Base-by-base conservation (phyloP, 2,329 filamentous ascomycete species). In the Laburnicola sp. region DNA sequence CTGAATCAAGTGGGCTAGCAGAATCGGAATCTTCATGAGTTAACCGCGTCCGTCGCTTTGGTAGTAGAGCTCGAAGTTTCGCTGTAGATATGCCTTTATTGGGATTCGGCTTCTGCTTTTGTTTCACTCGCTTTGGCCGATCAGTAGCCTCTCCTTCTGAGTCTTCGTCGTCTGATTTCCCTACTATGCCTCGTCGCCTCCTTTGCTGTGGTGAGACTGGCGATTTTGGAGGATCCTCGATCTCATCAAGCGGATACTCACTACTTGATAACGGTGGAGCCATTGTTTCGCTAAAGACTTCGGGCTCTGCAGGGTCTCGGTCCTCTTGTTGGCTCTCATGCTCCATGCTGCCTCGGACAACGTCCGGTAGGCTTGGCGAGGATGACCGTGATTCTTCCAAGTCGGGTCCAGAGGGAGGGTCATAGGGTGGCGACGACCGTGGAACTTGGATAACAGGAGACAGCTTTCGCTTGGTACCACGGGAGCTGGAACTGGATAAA, bases 261-360 rank as follows among this genome's bases (percentile, higher is more conserved):
- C 75, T 78, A 52, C 75, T 77, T 38, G 75, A 77, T 50, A 65
- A 65, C 16, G 76, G 76, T 31, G 76, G 71, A 6, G 76, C 76
- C 66, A 75, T 70, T 1, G 74, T 78, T 16, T 72, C 71, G 52
- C 75, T 76, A 22, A 68, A 51, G 4, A 60, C 53, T 27, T 72
- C 68, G 48, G 65, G 28, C 41, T 70, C 53, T 34, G 57, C 53
- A 52, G 62, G 57, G 40, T 52, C 51, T 48, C 63, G 28, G 26
- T 58, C 49, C 26, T 59, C 51, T 48, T 64, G 60, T 30, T 57
- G 35, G 36, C 11, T 31, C 26, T 50, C 43, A 26, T 49, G 66
- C 16, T 69, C 56, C 36, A 70, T 62, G n/a, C 61, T 64, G 16
- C 64, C 68, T 22, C 63, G 63, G 10, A 72, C 50, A 25, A 69